Evolutionary conservation across 1,284 basidiomycete genomes (phyloP).

Genomic region (Cryptococcus depauperatus): DNA sequence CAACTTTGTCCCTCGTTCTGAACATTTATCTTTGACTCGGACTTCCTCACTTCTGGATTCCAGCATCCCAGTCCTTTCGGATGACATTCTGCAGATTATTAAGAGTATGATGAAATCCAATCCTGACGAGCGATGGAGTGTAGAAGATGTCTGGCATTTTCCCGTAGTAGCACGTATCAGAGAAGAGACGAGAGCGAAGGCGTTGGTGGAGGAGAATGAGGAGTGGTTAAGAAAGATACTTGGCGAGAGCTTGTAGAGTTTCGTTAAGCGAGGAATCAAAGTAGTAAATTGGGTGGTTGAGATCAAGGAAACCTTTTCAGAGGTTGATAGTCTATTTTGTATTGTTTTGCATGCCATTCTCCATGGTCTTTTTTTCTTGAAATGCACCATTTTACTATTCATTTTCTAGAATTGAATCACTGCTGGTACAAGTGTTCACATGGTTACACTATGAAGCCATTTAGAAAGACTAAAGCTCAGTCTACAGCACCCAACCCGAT

Average conservation of each 20-base stretch:
- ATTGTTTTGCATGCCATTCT: neutral
- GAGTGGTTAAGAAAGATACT: slow-evolving; percentile 20
- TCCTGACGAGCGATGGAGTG: slow-evolving; percentile 53
- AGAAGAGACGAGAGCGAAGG: slow-evolving; percentile 7
- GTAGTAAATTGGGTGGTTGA: neutral
- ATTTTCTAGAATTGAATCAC: too few relatives aligned
- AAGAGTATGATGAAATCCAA: slow-evolving; percentile 69
- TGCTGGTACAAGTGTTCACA: too few relatives aligned
- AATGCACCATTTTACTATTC: neutral
- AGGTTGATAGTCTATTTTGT: neutral
- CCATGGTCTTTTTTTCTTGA: neutral
- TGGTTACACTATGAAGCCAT: too few relatives aligned
- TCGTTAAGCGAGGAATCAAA: slow-evolving; percentile 10
- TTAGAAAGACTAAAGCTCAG: too few relatives aligned
- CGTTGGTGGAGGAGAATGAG: slow-evolving; percentile 11
- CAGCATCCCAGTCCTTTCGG: slow-evolving; percentile 48
- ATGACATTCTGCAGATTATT: slow-evolving; percentile 59
- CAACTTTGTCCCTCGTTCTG: slow-evolving; percentile 28
- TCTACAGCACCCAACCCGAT: too few relatives aligned
- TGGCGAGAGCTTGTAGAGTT: slow-evolving; percentile 9
- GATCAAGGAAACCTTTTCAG: neutral
- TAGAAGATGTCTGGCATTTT: slow-evolving; percentile 54
- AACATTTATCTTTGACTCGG: slow-evolving; percentile 5
- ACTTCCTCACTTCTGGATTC: slow-evolving; percentile 3
- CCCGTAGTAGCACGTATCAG: slow-evolving; percentile 57